These are phyloP conservation scores for Gamsiella multidivaricata DNA, from an alignment of 192 early-diverging fungal species.

Conservation along the genomic window DNA sequence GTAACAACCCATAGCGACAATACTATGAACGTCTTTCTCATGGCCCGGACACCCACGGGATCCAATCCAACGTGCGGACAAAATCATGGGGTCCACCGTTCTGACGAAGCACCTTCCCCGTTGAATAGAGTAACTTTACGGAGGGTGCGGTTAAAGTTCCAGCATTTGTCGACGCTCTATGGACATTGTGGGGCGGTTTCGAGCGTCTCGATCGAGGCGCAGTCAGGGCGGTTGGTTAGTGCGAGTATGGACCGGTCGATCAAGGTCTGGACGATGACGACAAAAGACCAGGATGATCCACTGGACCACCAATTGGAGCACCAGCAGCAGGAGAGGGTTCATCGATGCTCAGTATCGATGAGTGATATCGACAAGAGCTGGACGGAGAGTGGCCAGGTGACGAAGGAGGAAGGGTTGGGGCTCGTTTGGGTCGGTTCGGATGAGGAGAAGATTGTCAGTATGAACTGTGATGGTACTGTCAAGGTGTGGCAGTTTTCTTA, in stretches of 20 bases:
- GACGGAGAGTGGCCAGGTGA: slow-evolving; percentile 37
- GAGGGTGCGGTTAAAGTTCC: slow-evolving; percentile 2
- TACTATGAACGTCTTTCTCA: slow-evolving; percentile 50
- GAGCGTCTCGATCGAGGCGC: slow-evolving; percentile 38
- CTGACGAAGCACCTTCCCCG: no score
- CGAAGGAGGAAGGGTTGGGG: slow-evolving; percentile 38
- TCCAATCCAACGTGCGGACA: no score
- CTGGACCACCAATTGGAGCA: no score
- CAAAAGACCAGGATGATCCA: neutral
- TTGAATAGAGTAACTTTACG: no score
- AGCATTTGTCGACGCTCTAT: slow-evolving; percentile 42
- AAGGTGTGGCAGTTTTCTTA: slow-evolving; percentile 51
- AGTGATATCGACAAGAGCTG: slow-evolving; percentile 49
- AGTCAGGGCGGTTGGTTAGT: slow-evolving; percentile 39
- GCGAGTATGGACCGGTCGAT: slow-evolving; percentile 51
- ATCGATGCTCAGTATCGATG: slow-evolving; percentile 38
- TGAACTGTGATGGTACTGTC: slow-evolving; percentile 46
- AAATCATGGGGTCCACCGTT: neutral
- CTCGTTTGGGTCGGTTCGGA: slow-evolving; percentile 41
- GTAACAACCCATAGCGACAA: slow-evolving; percentile 47
- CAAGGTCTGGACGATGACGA: slow-evolving; percentile 38
- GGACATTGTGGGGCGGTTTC: slow-evolving; percentile 51
- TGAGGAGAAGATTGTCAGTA: slow-evolving; percentile 51
- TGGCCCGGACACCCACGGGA: slow-evolving; percentile 18
- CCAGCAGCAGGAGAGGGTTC: slow-evolving; percentile 17